Evolutionary conservation across 352 stramenopile species (phyloP).

Genomic region (Aphanomyces euteiches): DNA sequence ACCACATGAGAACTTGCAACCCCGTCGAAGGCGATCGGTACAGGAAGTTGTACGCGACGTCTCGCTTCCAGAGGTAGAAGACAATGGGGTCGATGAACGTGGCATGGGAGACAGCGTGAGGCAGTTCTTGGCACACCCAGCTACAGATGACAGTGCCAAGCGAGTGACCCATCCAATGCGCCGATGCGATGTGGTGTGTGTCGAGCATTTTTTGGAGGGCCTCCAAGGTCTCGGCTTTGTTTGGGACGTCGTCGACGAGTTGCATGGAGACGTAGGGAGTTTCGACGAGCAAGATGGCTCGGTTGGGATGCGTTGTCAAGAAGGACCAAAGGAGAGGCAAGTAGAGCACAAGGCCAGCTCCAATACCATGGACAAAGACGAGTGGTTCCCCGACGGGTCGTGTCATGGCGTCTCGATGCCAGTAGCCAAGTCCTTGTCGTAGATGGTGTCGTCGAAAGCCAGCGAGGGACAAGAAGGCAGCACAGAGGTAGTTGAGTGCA

Average conservation of each 20-base stretch:
- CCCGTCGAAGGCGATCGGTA: slow-evolving; percentile 9
- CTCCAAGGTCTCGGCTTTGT: not conserved
- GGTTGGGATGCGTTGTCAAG: not conserved
- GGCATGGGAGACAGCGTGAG: slow-evolving; percentile 9
- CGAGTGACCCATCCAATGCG: slow-evolving; percentile 3
- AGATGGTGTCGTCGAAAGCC: not conserved
- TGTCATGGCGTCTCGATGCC: not conserved
- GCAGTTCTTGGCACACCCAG: slow-evolving; percentile 9
- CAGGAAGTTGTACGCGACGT: slow-evolving; percentile 28
- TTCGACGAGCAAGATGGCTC: not conserved
- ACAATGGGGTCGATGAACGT: slow-evolving; percentile 24
- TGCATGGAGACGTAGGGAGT: slow-evolving; percentile 2
- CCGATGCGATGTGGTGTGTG: not conserved
- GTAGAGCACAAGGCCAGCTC: not conserved
- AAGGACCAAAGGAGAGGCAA: slow-evolving; percentile 6
- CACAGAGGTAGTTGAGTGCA: not conserved
- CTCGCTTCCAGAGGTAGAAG: slow-evolving; percentile 17
- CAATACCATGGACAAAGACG: slow-evolving; percentile 4
- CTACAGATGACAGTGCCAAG: not conserved
- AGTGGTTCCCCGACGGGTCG: not conserved
- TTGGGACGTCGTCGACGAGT: not conserved
- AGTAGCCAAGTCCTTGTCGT: not conserved
- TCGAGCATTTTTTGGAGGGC: not conserved
- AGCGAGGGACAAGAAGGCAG: not conserved
- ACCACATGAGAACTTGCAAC: slow-evolving; percentile 12